A percentile compares a stretch with the other conserved stretches of the same genome.
phyloP scores from a whole-genome alignment of 345 rosid species.

The Murraya koenigii region DNA sequence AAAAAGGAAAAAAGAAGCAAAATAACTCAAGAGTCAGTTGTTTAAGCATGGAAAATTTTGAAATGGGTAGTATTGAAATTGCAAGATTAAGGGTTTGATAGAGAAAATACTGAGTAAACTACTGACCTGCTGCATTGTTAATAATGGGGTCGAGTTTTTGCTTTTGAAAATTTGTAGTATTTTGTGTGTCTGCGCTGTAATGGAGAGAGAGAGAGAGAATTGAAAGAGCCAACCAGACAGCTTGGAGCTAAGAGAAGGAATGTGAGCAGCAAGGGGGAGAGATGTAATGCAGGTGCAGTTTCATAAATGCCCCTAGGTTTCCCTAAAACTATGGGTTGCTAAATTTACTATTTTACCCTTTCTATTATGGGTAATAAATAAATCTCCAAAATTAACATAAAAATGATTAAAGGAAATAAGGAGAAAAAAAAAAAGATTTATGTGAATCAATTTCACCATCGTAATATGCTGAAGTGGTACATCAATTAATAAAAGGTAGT shows the following conservation, averaged over 20 bases:
- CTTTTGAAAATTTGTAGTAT: background rate
- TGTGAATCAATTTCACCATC: too few relatives aligned
- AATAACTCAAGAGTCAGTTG: background rate
- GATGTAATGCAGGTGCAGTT: background rate
- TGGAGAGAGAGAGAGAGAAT: slow-evolving; percentile 2
- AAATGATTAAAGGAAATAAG: too few relatives aligned
- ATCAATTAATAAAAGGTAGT: too few relatives aligned
- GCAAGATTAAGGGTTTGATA: background rate
- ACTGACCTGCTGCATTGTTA: slow-evolving; percentile 25
- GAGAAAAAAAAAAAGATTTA: too few relatives aligned
- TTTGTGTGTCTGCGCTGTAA: background rate
- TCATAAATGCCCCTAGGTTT: slow-evolving; percentile 9
- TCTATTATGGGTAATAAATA: background rate
- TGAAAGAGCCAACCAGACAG: slow-evolving; percentile 8
- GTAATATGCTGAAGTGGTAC: too few relatives aligned
- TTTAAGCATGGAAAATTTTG: background rate
- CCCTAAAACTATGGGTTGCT: background rate
- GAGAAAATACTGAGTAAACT: background rate
- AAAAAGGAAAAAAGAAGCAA: background rate
- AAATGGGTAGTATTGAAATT: background rate
- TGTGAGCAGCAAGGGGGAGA: background rate
- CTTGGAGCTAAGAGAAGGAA: slow-evolving; percentile 2
- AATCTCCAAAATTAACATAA: too few relatives aligned
- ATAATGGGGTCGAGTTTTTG: background rate
- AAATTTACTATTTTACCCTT: slow-evolving; percentile 5